Conservation (phyloP, 768 basidiomycete genomes). For the Mycena epipterygia region DNA sequence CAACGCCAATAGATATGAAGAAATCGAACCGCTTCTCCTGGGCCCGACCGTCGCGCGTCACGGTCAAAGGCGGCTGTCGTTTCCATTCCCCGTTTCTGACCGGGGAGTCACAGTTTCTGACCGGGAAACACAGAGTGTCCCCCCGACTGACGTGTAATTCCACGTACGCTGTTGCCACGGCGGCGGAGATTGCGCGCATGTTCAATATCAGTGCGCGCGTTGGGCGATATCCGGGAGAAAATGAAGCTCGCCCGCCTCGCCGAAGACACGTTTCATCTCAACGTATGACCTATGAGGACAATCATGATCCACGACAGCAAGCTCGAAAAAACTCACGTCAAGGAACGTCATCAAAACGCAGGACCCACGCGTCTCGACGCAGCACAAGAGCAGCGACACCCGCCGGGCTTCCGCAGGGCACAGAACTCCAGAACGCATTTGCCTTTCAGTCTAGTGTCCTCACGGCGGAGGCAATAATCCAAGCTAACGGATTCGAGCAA, state of each 20-base stretch:
- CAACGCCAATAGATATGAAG: too few species aligned
- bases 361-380: not conserved
- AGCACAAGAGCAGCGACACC: not conserved
- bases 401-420: too few species aligned
- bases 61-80: not conserved
- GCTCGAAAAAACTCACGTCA: too few species aligned
- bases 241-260: not conserved
- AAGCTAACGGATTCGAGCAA: not conserved
- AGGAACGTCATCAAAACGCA: constrained; percentile 22
- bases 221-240: not conserved
- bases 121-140: not conserved
- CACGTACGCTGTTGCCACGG: too few species aligned
- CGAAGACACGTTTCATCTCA: not conserved
- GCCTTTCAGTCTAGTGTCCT: too few species aligned
- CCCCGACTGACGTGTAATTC: not conserved
- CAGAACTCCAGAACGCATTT: not conserved
- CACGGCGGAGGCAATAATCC: too few species aligned
- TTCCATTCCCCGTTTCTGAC: not conserved
- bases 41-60: too few species aligned
- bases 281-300: too few species aligned
- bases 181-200: not conserved
- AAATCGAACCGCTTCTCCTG: too few species aligned
- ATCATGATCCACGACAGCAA: not conserved
- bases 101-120: not conserved
- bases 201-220: not conserved